A percentile compares a stretch with the other conserved stretches of the same genome.
Evolutionary conservation across 2,329 filamentous ascomycete genomes (phyloP).

Genomic region (Chaetomium strumarium): DNA sequence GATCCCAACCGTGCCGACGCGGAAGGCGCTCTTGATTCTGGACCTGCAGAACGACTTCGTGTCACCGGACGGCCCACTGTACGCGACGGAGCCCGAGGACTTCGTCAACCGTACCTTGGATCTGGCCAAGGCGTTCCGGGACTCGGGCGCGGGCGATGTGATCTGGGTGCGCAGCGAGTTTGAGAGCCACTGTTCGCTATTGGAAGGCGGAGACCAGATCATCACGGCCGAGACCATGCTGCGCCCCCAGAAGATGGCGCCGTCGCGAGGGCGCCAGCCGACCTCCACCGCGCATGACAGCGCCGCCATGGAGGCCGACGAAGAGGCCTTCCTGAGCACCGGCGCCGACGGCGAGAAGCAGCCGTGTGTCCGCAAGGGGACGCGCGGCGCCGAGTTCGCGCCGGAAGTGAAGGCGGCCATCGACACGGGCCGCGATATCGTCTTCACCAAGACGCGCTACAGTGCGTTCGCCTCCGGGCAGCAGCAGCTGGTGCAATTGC

Average conservation of each 20-base stretch:
- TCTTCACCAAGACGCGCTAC: slow-evolving; percentile 69
- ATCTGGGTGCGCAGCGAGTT: slow-evolving; percentile 83
- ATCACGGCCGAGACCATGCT: slow-evolving; percentile 35
- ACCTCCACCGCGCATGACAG: slow-evolving; percentile 28
- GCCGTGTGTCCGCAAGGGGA: slow-evolving; percentile 39
- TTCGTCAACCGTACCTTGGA: slow-evolving; percentile 62
- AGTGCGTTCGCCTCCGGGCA: slow-evolving; percentile 76
- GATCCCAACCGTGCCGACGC: slow-evolving; percentile 51
- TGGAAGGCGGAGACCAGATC: slow-evolving; percentile 47
- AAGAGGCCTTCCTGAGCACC: slow-evolving; percentile 35
- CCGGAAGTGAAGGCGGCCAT: slow-evolving; percentile 36
- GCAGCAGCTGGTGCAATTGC: slow-evolving; percentile 59
- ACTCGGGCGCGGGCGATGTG: slow-evolving; percentile 60
- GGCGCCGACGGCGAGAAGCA: slow-evolving; percentile 29
- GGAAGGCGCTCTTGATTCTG: slow-evolving; percentile 70
- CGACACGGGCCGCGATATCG: slow-evolving; percentile 42
- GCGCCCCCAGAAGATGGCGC: slow-evolving; percentile 19
- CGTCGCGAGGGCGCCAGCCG: slow-evolving; percentile 19
- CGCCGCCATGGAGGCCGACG: slow-evolving; percentile 35
- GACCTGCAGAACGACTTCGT: slow-evolving; percentile 92
- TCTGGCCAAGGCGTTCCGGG: slow-evolving; percentile 68
- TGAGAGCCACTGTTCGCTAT: slow-evolving; percentile 50
- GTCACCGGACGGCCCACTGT: slow-evolving; percentile 58
- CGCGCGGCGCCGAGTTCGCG: slow-evolving; percentile 42
- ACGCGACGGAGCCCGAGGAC: slow-evolving; percentile 55